Conservation (phyloP, 495 filamentous ascomycete genomes). For the Cercophora newfieldiana region DNA sequence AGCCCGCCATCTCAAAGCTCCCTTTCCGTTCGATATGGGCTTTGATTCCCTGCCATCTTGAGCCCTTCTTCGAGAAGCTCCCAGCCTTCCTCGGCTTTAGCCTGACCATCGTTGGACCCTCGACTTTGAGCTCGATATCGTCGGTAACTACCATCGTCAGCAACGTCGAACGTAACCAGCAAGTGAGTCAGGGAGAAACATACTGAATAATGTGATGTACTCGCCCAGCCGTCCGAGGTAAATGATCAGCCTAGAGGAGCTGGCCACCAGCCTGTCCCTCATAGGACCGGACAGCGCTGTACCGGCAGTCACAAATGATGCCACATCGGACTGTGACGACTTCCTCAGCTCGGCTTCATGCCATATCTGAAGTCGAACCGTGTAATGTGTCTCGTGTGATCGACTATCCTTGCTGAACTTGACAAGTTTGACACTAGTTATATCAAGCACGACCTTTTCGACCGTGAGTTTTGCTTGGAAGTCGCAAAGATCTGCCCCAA, state of each 20-base stretch:
- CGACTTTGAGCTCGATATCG: constrained; percentile 33
- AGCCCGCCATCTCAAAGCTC: constrained; percentile 28
- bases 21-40: constrained; percentile 28
- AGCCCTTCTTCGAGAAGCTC: constrained; percentile 26
- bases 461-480: constrained; percentile 38
- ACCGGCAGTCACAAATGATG: constrained; percentile 35
- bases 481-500: constrained; percentile 29
- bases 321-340: constrained; percentile 25
- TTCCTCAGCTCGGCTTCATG: constrained; percentile 29
- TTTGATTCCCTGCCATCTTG: constrained; percentile 34
- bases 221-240: constrained; percentile 34
- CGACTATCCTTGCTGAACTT: constrained; percentile 23
- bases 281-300: constrained; percentile 35
- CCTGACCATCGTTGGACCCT: constrained; percentile 33
- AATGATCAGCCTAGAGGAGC: constrained; percentile 29
- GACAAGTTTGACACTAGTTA: constrained; percentile 33
- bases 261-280: constrained; percentile 31
- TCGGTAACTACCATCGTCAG: constrained; percentile 29
- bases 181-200: background rate
- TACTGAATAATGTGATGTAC: constrained; percentile 36
- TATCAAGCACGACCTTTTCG: constrained; percentile 38
- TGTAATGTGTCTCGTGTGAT: constrained; percentile 31
- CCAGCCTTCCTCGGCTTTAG: constrained; percentile 30
- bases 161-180: background rate
- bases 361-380: constrained; percentile 38